phyloP scores from a whole-genome alignment of 2,329 filamentous ascomycete genomes.

The Teratosphaeria pseudoeucalypti region DNA sequence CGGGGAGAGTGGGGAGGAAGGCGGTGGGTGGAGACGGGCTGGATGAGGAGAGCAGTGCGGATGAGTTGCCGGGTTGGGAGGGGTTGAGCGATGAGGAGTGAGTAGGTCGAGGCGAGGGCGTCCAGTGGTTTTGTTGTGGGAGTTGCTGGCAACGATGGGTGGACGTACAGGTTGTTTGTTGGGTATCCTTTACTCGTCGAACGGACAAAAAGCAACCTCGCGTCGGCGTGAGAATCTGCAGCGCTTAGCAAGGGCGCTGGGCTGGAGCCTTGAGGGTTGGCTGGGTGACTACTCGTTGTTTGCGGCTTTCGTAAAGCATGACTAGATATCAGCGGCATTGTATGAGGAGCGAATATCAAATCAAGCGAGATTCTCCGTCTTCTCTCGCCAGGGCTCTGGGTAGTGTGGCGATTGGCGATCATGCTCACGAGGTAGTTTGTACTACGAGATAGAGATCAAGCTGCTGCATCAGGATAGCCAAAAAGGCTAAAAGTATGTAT shows the following conservation, averaged over 20 bases:
- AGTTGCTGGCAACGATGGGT: background rate
- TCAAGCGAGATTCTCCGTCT: too few relatives aligned
- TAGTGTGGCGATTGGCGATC: too few relatives aligned
- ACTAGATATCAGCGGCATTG: background rate
- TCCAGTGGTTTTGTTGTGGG: background rate
- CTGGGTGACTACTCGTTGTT: background rate
- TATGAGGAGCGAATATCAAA: too few relatives aligned
- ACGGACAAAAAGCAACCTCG: too few relatives aligned
- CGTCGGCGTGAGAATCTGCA: background rate
- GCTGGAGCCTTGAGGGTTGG: background rate
- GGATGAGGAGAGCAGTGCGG: constrained; percentile 18
- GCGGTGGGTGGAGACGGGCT: constrained; percentile 10
- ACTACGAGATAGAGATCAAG: too few relatives aligned
- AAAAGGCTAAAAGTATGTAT: too few relatives aligned
- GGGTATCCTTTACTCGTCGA: too few relatives aligned
- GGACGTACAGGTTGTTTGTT: background rate
- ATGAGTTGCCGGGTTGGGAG: constrained; percentile 21
- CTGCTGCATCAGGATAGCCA: too few relatives aligned
- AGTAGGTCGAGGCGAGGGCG: constrained; percentile 4
- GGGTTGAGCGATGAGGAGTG: constrained; percentile 20
- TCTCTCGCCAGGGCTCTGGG: too few relatives aligned
- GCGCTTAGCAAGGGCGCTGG: background rate
- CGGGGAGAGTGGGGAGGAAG: constrained; percentile 13
- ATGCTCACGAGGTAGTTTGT: too few relatives aligned
- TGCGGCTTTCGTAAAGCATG: background rate